Base-by-base conservation (phyloP, 306 rosid species). In the Fragaria vesca region DNA sequence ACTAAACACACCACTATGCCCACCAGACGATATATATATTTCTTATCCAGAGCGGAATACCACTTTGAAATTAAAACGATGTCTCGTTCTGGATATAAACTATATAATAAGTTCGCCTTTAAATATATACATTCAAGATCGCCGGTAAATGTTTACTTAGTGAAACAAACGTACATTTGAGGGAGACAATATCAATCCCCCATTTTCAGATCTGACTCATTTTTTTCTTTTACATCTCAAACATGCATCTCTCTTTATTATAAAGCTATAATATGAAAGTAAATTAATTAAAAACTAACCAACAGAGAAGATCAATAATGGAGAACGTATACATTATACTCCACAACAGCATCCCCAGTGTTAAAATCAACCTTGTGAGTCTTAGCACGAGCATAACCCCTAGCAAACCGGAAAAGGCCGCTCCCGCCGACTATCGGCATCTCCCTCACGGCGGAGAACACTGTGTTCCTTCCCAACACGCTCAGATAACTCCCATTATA, bases 341-440 rank as follows among this genome's bases (percentile, higher is more conserved):
- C 97, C n/a, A 88, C 91, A 1, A 85, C 26, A 38, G 91, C 91
- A 72, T 93, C 80, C 0, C 86, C 86, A 2, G 73, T 71, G 6
- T 26, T 38, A 6, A 7, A 0, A 58, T 93, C 73, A 0, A 83
- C 0, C 6, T 6, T 0, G 16, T 81, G 79, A 76, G 82, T 80
- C 48, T 46, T 85, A 2, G 91, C 92, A 16, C 32, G 85, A 65
- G 87, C 89, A 70, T 80, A 91, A 2, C 98, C 98, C 16, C 90
- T 89, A 0, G 97, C 97, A 38, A 91, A 93, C 43, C 90, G 83
- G 81, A 93, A 91, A 32, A 72, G 72, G 12, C 97, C 97, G 0
- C 86, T 91, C 0, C 97, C 93, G 52, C 97, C 97, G 5, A 92
- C 90, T 1, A 92, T 71, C 9, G 93, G 91, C 90, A 92, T 81